Base-by-base conservation (phyloP, 345 rosid species). In the Syzygium oleosum region DNA sequence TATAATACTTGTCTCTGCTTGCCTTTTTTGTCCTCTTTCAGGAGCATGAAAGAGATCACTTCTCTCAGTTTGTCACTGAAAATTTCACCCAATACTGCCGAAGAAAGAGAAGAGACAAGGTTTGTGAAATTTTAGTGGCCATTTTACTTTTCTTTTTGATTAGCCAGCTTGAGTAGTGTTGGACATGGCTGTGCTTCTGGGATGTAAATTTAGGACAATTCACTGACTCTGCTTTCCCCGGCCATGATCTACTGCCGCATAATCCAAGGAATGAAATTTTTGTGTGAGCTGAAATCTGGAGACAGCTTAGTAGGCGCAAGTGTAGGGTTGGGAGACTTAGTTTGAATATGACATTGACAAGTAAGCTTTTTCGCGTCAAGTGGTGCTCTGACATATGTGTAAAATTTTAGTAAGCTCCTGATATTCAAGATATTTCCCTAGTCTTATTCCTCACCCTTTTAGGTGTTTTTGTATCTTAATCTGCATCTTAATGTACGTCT, bases 81-180 rank as follows among this genome's bases (percentile, higher is more conserved):
- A 97, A 98, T 52, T 95, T 96, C 91, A 94, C 96, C 55, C 94
- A 98, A 88, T 98, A 98, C 90, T 95, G 98, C 90, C 95, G 95
- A 92, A 93, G 99, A 95, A 98, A 98, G 91, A 95, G 99, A 93
- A 94, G 98, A 91, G 97, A 98, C 89, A 97, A 97, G 99, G 99
- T 97, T 92, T n/a, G 84, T 54, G 27, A 84, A 59, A 19, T 49
- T 88, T 43, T 53, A 21, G 46, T 84, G 86, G 9, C 86, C 43
- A 84, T 52, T 29, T 15, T 51, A 29, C 51, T 84, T 84, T 11
- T n/a, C 63, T 53, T 84, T 52, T 52, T n/a, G 15, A 84, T 34
- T 34, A 41, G 80, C 80, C 80, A 34, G 80, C 46, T 68, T 68
- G 80, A 34, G 46, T 68, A 34, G 23, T 68, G 25, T 34, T 9